Evolutionary conservation across 108 stramenopile genomes (phyloP).

Genomic region (Cyclotella atomus): DNA sequence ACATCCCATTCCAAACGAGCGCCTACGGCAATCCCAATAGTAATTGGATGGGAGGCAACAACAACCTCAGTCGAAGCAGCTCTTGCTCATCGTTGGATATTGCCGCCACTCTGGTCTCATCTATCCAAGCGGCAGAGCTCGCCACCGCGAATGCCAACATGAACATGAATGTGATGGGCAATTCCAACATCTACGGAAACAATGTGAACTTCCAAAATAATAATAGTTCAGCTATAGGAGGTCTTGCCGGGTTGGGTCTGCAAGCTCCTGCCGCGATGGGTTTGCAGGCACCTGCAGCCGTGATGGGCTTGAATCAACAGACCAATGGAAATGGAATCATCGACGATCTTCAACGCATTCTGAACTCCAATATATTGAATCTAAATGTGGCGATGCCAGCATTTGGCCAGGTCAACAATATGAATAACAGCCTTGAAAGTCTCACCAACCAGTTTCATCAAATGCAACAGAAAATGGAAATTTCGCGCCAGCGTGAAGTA

Average conservation of each 20-base stretch:
- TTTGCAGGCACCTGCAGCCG: background rate
- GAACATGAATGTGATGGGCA: background rate
- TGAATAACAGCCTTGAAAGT: background rate
- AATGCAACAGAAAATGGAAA: conserved; percentile 1
- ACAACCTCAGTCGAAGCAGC: conserved; percentile 7
- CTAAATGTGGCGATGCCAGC: too few species aligned
- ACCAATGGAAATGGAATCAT: background rate
- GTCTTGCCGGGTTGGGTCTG: background rate
- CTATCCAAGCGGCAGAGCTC: background rate
- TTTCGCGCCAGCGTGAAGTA: background rate
- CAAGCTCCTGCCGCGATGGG: too few species aligned
- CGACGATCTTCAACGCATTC: background rate
- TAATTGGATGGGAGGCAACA: background rate
- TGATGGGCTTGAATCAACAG: background rate
- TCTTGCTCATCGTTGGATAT: background rate
- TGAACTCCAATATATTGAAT: background rate
- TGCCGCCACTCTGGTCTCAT: background rate
- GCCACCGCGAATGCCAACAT: background rate
- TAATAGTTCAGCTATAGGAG: background rate
- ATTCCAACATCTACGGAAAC: background rate
- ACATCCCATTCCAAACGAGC: background rate
- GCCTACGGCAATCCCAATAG: background rate
- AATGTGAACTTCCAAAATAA: background rate
- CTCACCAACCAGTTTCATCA: background rate
- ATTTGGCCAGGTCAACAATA: background rate